A percentile compares a stretch with the other conserved stretches of the same genome.
Conservation (phyloP, 371 early-diverging fungal genomes). For the Apophysomyces trapeziformis region DNA sequence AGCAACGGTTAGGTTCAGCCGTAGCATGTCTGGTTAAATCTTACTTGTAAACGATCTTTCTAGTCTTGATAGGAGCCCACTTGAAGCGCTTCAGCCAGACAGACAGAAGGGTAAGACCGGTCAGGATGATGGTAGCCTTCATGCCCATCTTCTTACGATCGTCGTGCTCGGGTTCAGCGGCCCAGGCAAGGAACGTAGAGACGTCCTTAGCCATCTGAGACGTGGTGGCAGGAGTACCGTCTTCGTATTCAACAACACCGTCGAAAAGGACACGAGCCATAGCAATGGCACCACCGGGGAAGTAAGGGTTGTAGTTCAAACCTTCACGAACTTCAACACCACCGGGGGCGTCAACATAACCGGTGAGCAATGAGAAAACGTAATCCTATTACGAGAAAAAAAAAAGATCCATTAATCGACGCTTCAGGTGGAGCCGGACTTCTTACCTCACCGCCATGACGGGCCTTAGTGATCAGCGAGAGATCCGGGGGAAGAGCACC, state of each 20-base stretch:
- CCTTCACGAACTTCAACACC: conserved; percentile 96
- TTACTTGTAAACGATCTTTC: conserved; percentile 82
- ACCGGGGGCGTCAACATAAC: conserved; percentile 96
- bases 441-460: conserved; percentile 89
- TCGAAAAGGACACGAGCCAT: conserved; percentile 97
- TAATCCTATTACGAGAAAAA: conserved; percentile 70
- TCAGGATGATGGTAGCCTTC: conserved; percentile 80
- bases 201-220: conserved; percentile 99
- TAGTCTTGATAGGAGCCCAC: conserved; percentile 78
- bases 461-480: conserved; percentile 93
- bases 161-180: conserved; percentile 96
- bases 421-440: background rate
- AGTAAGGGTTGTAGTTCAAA: conserved; percentile 98
- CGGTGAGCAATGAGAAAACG: conserved; percentile 93
- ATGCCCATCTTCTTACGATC: conserved; percentile 96
- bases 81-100: conserved; percentile 82
- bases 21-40: background rate
- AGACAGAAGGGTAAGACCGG: conserved; percentile 64
- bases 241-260: conserved; percentile 96
- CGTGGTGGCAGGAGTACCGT: conserved; percentile 96
- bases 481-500: conserved; percentile 98
- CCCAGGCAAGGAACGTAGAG: conserved; percentile 92
- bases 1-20: background rate
- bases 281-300: conserved; percentile 98
- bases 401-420: background rate